Percentiles rank a stretch among this genome's conserved stretches.
phyloP scores from a whole-genome alignment of 2,329 filamentous ascomycete genomes.

The Venturia oleaginea region DNA sequence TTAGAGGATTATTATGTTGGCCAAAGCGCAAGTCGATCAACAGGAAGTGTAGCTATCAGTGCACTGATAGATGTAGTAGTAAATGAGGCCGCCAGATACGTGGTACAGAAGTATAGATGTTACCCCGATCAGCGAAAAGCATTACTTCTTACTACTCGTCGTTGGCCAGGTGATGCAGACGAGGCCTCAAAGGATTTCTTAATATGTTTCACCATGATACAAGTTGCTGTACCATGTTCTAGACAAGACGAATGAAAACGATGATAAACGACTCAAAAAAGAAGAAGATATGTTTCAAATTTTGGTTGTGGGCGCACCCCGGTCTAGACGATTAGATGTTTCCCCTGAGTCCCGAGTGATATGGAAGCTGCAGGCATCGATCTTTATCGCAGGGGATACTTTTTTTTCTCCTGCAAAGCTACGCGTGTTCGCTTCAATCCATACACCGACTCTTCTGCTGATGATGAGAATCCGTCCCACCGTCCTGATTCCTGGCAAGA shows the following conservation, averaged over 20 bases:
- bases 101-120: background rate
- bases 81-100: background rate
- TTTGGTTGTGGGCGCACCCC: too few relatives aligned
- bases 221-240: too few relatives aligned
- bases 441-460: background rate
- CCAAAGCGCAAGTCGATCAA: background rate
- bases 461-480: background rate
- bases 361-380: too few relatives aligned
- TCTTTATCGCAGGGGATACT: too few relatives aligned
- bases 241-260: too few relatives aligned
- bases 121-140: background rate
- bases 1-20: background rate
- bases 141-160: background rate
- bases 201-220: background rate
- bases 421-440: background rate
- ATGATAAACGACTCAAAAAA: too few relatives aligned
- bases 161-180: background rate
- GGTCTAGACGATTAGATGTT: too few relatives aligned
- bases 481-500: background rate
- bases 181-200: background rate
- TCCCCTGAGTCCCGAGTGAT: too few relatives aligned
- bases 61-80: background rate
- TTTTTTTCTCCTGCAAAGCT: background rate
- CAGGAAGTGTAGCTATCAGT: too few relatives aligned
- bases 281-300: too few relatives aligned